Conservation (phyloP, 1,139 yeast genomes). For the Wickerhamiella pararugosa region DNA sequence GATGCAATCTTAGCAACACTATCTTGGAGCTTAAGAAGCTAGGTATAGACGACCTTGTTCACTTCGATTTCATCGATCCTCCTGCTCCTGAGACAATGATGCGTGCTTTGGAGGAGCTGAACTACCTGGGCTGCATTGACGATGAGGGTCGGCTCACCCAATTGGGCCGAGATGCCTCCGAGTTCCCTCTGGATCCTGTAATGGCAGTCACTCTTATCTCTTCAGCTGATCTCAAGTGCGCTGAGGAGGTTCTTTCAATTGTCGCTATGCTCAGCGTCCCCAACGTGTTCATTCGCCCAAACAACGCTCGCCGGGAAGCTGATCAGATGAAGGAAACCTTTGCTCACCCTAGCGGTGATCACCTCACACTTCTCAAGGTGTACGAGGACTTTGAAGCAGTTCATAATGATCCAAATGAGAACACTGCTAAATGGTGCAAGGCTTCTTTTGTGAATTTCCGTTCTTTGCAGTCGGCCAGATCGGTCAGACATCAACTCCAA, state of each 20-base stretch:
- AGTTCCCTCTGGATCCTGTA: conserved; percentile 93
- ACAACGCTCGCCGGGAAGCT: conserved; percentile 73
- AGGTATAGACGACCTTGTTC: conserved; percentile 91
- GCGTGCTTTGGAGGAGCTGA: conserved; percentile 93
- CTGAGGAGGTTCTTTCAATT: conserved; percentile 75
- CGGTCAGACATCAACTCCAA: conserved; percentile 68
- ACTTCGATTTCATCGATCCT: conserved; percentile 97
- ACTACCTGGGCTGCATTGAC: conserved; percentile 75
- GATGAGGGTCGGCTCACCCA: conserved; percentile 87
- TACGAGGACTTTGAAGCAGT: conserved; percentile 65
- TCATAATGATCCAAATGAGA: conserved; percentile 30
- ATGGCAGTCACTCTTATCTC: conserved; percentile 85
- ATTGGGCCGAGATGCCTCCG: conserved; percentile 77
- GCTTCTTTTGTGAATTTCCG: conserved; percentile 76
- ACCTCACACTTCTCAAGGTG: conserved; percentile 76
- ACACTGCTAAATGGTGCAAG: conserved; percentile 58
- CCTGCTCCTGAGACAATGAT: conserved; percentile 99
- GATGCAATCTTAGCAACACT: conserved; percentile 82
- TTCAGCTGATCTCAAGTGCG: conserved; percentile 70
- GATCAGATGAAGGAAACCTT: conserved; percentile 81
- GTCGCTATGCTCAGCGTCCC: conserved; percentile 91
- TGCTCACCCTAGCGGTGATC: conserved; percentile 94
- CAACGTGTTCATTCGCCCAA: conserved; percentile 86
- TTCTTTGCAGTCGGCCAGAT: conserved; percentile 69
- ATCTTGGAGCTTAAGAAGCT: conserved; percentile 85